Base-by-base conservation (phyloP, 1,284 basidiomycete species). In the Ceratobasidium sp. region DNA sequence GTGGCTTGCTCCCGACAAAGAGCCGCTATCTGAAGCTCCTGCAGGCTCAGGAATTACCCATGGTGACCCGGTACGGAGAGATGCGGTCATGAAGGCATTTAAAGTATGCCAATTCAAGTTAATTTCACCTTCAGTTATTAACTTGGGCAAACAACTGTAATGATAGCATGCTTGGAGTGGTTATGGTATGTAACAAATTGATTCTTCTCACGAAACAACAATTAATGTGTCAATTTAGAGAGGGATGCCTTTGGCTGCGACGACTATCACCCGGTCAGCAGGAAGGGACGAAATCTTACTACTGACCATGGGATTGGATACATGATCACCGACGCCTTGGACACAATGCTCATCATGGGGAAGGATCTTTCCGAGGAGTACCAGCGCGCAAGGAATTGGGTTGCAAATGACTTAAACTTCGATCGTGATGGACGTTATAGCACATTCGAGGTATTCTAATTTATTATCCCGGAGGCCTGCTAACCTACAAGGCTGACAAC, bases 261-360 rank as follows among this genome's bases (percentile, higher is more conserved):
- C 81, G 93, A 96, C 80, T 95, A 94, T 77, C 93, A 96, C 78
- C 94, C 95, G 0, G 85, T 97, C 26, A 87, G 87, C 59, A 85
- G 85, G 72, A 82, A 81, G n/a, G 95, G 95, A 1, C 86, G 87
- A 1, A 94, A 96, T 80, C 85, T 96, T 21, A 90, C 91, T 0
- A 75, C 75, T 6, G 59, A 54, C 5, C 88, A 91, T 16, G 92
- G 93, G 3, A 91, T 97, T 69, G 95, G 95, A 13, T 96, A 95
- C 80, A 93, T 89, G 35, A 88, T 96, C 43, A 85, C 90, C 49
- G 94, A 96, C 78, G 88, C 92, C 0, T 85, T 96, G 43, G 96
- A 98, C 80, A 92, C 92, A 4, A 89, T 98, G 83, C 86, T 95
- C 58, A 82, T 98, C 69, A 91, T 98, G 90, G 93, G 90, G 1